These are phyloP conservation scores for Colletotrichum zoysiae DNA, from an alignment of 2,329 filamentous ascomycete species.

Conservation along the genomic window DNA sequence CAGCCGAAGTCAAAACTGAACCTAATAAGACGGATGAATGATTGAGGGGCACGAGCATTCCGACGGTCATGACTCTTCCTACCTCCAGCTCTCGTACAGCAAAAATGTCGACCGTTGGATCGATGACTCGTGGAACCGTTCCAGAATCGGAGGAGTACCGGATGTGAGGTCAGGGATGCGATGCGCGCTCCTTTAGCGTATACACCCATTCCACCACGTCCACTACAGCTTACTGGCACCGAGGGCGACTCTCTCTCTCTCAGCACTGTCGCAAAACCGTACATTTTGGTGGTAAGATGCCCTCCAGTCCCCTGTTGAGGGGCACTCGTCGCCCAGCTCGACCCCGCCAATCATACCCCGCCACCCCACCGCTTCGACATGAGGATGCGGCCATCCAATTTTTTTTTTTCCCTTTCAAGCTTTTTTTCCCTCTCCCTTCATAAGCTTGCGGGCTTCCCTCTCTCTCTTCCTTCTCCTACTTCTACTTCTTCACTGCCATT, in stretches of 20 bases:
- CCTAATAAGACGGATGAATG: constrained; percentile 3
- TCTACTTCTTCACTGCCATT: constrained; percentile 36
- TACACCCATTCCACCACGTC: neutral
- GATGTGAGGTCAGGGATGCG: constrained; percentile 26
- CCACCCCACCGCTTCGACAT: constrained; percentile 39
- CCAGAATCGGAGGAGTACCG: constrained; percentile 36
- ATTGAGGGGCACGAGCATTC: neutral
- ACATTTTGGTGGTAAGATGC: constrained; percentile 1
- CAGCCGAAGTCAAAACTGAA: neutral
- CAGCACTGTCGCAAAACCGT: constrained; percentile 9
- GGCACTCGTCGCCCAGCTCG: constrained; percentile 27
- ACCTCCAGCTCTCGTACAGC: constrained; percentile 5
- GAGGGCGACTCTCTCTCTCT: neutral
- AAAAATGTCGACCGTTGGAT: constrained; percentile 23
- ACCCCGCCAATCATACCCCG: constrained; percentile 43
- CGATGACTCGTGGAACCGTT: constrained; percentile 37
- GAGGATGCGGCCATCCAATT: constrained; percentile 37
- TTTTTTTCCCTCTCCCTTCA: constrained; percentile 31
- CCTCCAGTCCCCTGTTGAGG: neutral
- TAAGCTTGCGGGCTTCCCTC: constrained; percentile 26
- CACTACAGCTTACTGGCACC: constrained; percentile 5
- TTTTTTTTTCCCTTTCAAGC: constrained; percentile 39
- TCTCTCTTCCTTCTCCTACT: constrained; percentile 19
- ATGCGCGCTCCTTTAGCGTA: constrained; percentile 11
- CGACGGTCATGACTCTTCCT: neutral